Evolutionary conservation across 441 rosid genomes (phyloP).

Genomic region (Croton setiger): DNA sequence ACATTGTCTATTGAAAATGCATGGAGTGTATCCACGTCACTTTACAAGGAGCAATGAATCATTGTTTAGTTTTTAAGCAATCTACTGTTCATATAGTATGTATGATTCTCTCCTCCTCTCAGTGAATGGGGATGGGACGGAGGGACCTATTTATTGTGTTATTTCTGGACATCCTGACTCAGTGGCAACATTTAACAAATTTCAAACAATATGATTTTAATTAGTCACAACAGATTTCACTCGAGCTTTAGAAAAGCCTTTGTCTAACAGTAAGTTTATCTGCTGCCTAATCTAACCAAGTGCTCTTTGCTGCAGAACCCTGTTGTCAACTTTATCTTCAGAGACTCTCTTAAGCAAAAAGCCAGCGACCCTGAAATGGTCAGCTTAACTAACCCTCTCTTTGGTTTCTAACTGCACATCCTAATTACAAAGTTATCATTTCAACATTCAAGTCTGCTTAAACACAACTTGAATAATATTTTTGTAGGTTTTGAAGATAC

Average conservation of each 20-base stretch:
- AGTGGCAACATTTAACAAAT: neutral
- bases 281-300: slow-evolving; percentile 15
- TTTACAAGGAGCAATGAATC: neutral
- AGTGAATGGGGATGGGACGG: neutral
- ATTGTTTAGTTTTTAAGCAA: neutral
- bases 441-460: neutral
- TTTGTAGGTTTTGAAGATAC: slow-evolving; percentile 65
- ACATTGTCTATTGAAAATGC: neutral
- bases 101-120: neutral
- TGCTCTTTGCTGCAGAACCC: slow-evolving; percentile 48
- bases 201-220: neutral
- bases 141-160: neutral
- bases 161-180: neutral
- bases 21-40: neutral
- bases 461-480: slow-evolving; percentile 1
- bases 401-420: slow-evolving; percentile 10
- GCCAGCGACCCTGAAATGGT: slow-evolving; percentile 77
- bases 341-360: slow-evolving; percentile 80
- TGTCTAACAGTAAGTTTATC: neutral
- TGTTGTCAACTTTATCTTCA: slow-evolving; percentile 66
- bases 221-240: neutral
- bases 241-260: no score
- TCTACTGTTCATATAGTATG: no score
- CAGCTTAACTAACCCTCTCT: slow-evolving; percentile 26
- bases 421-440: neutral